Base-by-base conservation (phyloP, 106 monocot genomes). In the Acorus gramineus region DNA sequence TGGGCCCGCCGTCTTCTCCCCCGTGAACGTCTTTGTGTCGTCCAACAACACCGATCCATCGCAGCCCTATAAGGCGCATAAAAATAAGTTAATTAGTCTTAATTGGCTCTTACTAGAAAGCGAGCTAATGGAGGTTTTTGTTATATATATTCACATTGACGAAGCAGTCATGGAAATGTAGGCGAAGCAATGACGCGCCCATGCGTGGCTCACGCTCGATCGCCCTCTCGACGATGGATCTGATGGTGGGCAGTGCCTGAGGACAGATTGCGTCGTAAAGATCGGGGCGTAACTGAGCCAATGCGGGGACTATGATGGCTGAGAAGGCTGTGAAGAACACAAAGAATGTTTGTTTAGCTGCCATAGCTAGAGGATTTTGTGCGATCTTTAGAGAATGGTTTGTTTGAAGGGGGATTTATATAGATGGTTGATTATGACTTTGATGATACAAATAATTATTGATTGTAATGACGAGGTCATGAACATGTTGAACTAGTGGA, bases 161-260 rank as follows among this genome's bases (percentile, higher is more conserved):
- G 57, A 92, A 84, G 74, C 91, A 92, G 52, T 92, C 91, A 46
- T 92, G 91, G 56, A 87, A 92, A 55, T 87, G 86, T 42, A 92
- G 64, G 11, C 92, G 73, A 5, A 92, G 55, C 11, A 92, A 66
- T 11, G 84, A 80, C 3, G 92, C 92, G 4, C 69, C 87, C 63
- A 84, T 77, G 50, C 92, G 73, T 2, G 78, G 78, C 44, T 87
- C 87, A 9, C 7, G 49, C 8, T 60, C 63, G 42, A 86, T 51
- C 2, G 76, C 79, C 2, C 5, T 54, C 64, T 72, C 69, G 1
- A 86, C 73, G 4, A 73, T 13, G 0, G 5, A 14, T 46, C 61
- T 71, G 66, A 86, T 76, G 7, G 76, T 76, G 7, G 65, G 50
- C 68, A 82, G 51, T 5, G 86, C 86, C 9, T 66, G 8, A 3